Conservation (phyloP, 177 flowering plant genomes). For the Telopea speciosissima region DNA sequence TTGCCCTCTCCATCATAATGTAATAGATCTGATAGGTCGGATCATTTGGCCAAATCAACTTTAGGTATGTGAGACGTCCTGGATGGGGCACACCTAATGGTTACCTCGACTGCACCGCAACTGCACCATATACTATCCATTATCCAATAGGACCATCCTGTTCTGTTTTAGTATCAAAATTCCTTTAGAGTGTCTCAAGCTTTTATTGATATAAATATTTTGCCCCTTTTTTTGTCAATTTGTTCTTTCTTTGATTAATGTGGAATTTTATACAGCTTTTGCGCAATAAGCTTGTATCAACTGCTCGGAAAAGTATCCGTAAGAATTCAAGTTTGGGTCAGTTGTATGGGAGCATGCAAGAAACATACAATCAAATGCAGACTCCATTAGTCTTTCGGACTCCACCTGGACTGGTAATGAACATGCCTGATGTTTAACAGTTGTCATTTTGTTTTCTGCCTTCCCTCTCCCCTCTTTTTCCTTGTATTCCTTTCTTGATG, state of each 20-base stretch:
- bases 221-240: background rate
- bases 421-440: background rate
- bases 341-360: conserved; percentile 74
- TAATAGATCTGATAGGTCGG: background rate
- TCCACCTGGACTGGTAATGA: conserved; percentile 59
- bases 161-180: background rate
- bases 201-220: background rate
- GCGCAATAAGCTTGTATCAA: conserved; percentile 70
- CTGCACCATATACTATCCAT: background rate
- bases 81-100: background rate
- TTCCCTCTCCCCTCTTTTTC: too few species aligned
- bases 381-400: conserved; percentile 77
- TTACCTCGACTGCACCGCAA: background rate
- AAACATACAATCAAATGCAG: conserved; percentile 86
- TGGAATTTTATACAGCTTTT: conserved; percentile 45
- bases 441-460: background rate
- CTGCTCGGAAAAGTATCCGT: conserved; percentile 67
- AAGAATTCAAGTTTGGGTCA: conserved; percentile 72
- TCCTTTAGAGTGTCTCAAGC: background rate
- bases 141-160: background rate
- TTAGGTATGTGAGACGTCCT: background rate
- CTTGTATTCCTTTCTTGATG: background rate
- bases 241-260: background rate
- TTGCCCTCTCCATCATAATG: background rate
- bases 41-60: background rate